Percentiles rank a stretch among this genome's conserved stretches.
Evolutionary conservation across 306 rosid species (phyloP).

Genomic region (Pterocarpus macrocarpus): DNA sequence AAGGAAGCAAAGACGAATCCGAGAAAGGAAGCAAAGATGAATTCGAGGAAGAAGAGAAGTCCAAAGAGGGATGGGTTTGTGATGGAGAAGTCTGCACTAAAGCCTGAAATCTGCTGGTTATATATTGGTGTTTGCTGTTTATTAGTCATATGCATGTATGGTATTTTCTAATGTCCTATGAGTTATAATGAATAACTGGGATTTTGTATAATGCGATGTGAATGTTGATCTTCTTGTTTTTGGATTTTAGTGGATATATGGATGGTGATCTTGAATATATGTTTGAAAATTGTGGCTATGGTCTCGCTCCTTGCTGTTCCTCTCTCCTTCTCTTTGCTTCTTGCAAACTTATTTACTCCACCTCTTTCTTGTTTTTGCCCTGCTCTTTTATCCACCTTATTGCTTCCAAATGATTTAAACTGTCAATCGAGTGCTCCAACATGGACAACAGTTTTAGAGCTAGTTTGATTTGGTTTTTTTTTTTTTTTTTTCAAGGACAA

Average conservation of each 20-base stretch:
- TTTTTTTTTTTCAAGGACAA: too few species aligned
- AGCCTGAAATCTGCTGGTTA: conserved; percentile 43
- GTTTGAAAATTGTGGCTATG: neutral
- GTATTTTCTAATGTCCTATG: neutral
- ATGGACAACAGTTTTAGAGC: too few species aligned
- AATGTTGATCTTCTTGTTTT: conserved; percentile 1
- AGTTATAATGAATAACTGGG: conserved; percentile 20
- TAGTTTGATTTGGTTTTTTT: too few species aligned
- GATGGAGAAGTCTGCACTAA: conserved; percentile 66
- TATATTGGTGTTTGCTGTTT: neutral
- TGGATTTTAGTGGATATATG: neutral
- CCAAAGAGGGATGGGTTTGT: conserved; percentile 64
- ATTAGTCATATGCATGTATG: neutral
- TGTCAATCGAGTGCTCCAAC: too few species aligned
- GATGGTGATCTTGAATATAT: neutral
- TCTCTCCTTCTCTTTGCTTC: neutral
- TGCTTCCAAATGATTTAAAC: too few species aligned
- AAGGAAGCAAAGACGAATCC: conserved; percentile 45
- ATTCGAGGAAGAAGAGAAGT: conserved; percentile 39
- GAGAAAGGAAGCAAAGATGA: conserved; percentile 49
- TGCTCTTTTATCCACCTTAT: neutral
- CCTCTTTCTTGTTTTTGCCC: neutral
- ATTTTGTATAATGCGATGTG: neutral
- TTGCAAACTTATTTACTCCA: neutral
- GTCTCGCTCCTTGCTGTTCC: neutral